Base-by-base conservation (phyloP, 202 grass and related monocot genomes). In the Carex sylvatica region DNA sequence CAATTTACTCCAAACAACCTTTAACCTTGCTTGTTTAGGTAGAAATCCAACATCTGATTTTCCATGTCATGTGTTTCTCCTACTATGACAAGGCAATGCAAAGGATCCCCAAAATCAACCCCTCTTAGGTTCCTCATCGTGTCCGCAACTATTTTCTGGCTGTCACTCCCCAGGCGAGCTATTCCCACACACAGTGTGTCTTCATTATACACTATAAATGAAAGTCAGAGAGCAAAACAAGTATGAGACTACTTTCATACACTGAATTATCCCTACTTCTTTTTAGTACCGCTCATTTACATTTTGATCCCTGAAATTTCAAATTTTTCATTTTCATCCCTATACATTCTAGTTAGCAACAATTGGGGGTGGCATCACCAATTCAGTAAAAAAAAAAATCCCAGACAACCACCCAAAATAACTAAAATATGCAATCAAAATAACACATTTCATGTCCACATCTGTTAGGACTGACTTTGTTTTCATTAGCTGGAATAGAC, bases 21-120 rank as follows among this genome's bases (percentile, higher is more conserved):
- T 77, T 38, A 36, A 36, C 53, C 9, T 13, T 35, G 46, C 36
- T 86, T 84, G 18, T 86, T 85, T 73, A 64, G 80, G 83, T 93
- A 92, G 42, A 95, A 95, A 35, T 93, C 85, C 78, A 98, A 63
- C 92, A 98, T 93, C 87, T 95, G 90, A 49, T 93, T 86, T 90
- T 98, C 96, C 85, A 98, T 65, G 49, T 92, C 92, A 86, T 95
- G 91, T 76, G 86, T 93, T 61, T 95, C 86, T 64, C 96, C 96
- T 64, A 86, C 91, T 87, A 98, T 90, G 42, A 98, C 88, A 42
- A 98, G 83, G 81, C 96, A 98, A 82, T 95, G 96, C 88, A 98
- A 92, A 10, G 96, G 96, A 24, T 81, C 51, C 9, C 96, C 96
- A 73, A 98, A 98, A 90, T 98, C 92, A 86, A 98, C 80, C 51